A percentile compares a stretch with the other conserved stretches of the same genome.
phyloP scores from a whole-genome alignment of 75 land plant species.

The Adiantum capillusveneris region DNA sequence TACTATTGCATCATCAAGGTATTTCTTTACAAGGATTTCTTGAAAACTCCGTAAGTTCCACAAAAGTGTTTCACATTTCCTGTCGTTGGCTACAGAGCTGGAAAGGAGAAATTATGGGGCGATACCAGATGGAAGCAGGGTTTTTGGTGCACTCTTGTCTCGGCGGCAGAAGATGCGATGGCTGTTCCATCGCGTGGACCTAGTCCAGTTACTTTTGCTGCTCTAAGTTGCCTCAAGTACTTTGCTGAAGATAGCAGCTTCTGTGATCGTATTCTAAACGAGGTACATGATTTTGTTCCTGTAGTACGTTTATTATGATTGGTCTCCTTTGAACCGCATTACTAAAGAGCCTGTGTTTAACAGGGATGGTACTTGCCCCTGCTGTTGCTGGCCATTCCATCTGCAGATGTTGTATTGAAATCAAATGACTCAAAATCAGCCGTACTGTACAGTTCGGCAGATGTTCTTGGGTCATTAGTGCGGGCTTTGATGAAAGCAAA shows the following conservation, averaged over 20 bases:
- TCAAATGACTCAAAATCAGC: constrained; percentile 33
- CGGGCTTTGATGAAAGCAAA: constrained; percentile 12
- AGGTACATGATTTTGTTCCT: constrained; percentile 16
- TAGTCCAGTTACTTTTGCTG: constrained; percentile 39
- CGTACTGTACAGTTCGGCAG: constrained; percentile 35
- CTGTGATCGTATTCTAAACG: constrained; percentile 21
- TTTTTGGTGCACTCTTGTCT: constrained; percentile 42
- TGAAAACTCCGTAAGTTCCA: too few relatives aligned
- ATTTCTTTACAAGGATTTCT: background rate
- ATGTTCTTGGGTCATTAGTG: constrained; percentile 29
- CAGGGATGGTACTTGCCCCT: constrained; percentile 41
- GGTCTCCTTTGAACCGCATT: too few relatives aligned
- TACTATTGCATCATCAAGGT: constrained; percentile 30
- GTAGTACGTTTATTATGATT: too few relatives aligned
- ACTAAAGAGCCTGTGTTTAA: background rate
- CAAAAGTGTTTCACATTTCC: background rate
- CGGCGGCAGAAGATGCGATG: constrained; percentile 39
- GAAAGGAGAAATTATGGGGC: constrained; percentile 23
- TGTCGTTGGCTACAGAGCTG: constrained; percentile 21
- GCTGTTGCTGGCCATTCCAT: constrained; percentile 33
- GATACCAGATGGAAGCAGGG: constrained; percentile 41
- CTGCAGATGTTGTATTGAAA: constrained; percentile 15
- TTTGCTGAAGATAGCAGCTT: constrained; percentile 27
- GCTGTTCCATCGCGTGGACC: constrained; percentile 33
- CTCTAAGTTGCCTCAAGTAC: constrained; percentile 35